phyloP scores from a whole-genome alignment of 331 rosid species.

The Quercus phellos region DNA sequence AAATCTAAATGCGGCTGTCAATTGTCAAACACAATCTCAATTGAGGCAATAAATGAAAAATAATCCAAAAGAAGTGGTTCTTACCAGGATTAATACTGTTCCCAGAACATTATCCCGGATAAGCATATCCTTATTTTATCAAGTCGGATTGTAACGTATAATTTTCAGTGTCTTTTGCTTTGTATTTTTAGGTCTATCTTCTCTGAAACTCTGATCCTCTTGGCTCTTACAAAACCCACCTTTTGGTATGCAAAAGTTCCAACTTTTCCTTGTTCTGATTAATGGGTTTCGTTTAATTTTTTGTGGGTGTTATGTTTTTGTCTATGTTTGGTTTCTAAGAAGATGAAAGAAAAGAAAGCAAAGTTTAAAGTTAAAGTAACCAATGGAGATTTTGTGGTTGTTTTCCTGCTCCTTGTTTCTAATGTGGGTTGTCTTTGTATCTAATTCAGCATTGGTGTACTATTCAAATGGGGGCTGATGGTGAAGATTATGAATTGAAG shows the following conservation, averaged over 20 bases:
- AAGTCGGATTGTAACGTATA: no score
- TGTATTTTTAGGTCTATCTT: conserved; percentile 9
- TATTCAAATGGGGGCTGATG: background rate
- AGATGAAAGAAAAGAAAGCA: background rate
- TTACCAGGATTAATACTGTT: no score
- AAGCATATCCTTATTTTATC: no score
- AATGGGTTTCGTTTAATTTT: conserved; percentile 4
- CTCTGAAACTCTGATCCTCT: conserved; percentile 18
- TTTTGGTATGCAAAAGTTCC: conserved; percentile 24
- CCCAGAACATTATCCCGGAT: no score
- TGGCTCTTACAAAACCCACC: conserved; percentile 4
- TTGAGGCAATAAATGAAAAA: no score
- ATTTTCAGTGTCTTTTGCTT: no score
- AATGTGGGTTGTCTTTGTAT: background rate
- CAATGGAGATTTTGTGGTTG: background rate
- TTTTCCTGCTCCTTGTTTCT: background rate
- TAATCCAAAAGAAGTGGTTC: no score
- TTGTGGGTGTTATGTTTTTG: background rate
- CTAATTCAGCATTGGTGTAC: conserved; percentile 35
- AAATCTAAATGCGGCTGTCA: no score
- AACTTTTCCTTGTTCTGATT: background rate
- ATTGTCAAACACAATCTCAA: no score
- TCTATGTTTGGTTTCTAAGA: background rate
- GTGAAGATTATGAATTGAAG: no score
- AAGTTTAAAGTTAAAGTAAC: background rate